Base-by-base conservation (phyloP, 768 basidiomycete genomes). In the Suillus hirtellus region DNA sequence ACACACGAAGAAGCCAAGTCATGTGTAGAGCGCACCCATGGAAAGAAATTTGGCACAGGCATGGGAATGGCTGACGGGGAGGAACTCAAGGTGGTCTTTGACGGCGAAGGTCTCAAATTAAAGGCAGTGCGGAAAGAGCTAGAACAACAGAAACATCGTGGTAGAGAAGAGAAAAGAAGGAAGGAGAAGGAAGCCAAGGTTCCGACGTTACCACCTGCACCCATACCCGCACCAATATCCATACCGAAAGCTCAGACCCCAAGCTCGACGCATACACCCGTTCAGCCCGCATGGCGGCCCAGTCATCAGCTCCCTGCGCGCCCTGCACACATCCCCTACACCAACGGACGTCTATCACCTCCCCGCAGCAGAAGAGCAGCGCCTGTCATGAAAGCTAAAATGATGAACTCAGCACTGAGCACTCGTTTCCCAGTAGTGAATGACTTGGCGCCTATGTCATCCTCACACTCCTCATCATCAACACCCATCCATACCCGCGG, bases 71-170 rank as follows among this genome's bases (percentile, higher is more conserved):
- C 71, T 27, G 77, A 74, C n/a, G 86, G 82, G 21, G 86, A 88
- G 64, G 85, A 86, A 69, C 83, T 96, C 69, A 81, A 81, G 37
- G 92, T 91, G 7, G 89, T 92, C 14, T 80, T 95, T 59, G 96
- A 99, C 73, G 87, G 86, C 0, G 89, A 94, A 64, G 88, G 89
- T 4, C 72, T 78, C 64, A 82, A 83, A 66, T 72, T 89, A 65
- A 84, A 83, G 62, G 87, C 86, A 9, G 86, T 91, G 24, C 75
- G 90, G 72, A 85, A 84, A 68, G 89, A 88, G 74, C 70, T 88
- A 66, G 86, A 90, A 19, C 79, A 79, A 38, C 74, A 76, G 37
- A 74, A 76, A 81, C 81, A 73, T 70, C 77, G 79, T 71, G 82
- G 79, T 59, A 67, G 78, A 73, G 80, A 81, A 66, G 79, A 76